Conservation (phyloP, 2,329 filamentous ascomycete genomes). For the Talaromyces albobiverticillius region DNA sequence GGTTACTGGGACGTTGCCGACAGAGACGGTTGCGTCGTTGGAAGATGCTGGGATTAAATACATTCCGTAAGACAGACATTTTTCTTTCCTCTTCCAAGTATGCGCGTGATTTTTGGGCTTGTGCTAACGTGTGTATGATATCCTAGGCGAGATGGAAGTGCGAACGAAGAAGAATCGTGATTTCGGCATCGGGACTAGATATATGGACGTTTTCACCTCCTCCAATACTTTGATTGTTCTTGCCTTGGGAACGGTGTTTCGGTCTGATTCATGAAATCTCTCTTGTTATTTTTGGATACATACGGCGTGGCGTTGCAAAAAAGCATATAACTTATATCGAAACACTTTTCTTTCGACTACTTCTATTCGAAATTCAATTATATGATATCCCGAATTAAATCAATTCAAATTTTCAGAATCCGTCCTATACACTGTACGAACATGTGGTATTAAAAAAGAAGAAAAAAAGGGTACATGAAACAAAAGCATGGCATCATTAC, state of each 20-base stretch:
- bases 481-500: conserved; percentile 10
- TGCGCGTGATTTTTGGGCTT: not conserved
- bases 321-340: not conserved
- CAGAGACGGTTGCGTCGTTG: conserved; percentile 54
- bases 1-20: conserved; percentile 73
- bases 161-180: conserved; percentile 33
- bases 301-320: not conserved
- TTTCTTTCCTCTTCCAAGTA: not conserved
- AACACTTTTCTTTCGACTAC: not conserved
- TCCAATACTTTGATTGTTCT: not conserved
- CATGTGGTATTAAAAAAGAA: conserved; percentile 2
- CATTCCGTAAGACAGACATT: conserved; percentile 49
- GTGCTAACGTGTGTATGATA: not conserved
- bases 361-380: not conserved
- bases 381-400: not conserved
- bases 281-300: not conserved
- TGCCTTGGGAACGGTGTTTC: not conserved
- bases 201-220: not conserved
- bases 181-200: not conserved
- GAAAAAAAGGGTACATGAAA: conserved; percentile 2
- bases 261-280: not conserved
- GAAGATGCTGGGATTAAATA: conserved; percentile 62
- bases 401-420: not conserved
- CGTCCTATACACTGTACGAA: conserved; percentile 10
- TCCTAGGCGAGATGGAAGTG: conserved; percentile 45